Conservation (phyloP, 108 stramenopile genomes). For the Cylindrotheca closterium region DNA sequence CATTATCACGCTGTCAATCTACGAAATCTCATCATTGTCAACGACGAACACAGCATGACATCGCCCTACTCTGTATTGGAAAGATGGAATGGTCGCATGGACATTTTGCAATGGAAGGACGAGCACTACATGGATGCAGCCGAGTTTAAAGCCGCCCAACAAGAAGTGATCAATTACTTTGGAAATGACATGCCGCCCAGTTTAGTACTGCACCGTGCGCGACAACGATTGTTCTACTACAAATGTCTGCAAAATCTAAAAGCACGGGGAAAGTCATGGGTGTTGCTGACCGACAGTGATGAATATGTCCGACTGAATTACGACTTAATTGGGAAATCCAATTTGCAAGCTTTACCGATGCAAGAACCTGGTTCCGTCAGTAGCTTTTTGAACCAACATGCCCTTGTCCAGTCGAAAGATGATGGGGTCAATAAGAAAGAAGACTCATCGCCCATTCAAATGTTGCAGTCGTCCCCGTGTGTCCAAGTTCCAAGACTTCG, state of each 20-base stretch:
- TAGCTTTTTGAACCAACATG: conserved; percentile 15
- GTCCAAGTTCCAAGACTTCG: conserved; percentile 45
- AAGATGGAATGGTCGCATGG: conserved; percentile 29
- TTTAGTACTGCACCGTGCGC: conserved; percentile 35
- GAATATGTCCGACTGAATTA: conserved; percentile 57
- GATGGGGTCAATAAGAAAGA: background rate
- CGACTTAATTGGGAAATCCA: background rate
- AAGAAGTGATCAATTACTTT: conserved; percentile 19
- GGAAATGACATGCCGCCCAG: conserved; percentile 6
- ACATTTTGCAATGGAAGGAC: conserved; percentile 42
- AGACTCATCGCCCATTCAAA: conserved; percentile 10
- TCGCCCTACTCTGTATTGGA: conserved; percentile 36
- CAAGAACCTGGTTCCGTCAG: conserved; percentile 30
- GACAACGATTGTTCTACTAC: conserved; percentile 52
- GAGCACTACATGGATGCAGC: conserved; percentile 12
- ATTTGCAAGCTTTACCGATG: conserved; percentile 5
- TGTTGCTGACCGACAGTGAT: conserved; percentile 55
- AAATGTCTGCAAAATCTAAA: conserved; percentile 43
- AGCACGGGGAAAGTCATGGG: conserved; percentile 35
- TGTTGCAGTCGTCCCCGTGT: conserved; percentile 36
- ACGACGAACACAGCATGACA: conserved; percentile 40
- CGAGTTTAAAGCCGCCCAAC: conserved; percentile 27
- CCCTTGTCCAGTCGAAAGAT: background rate
- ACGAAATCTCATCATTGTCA: conserved; percentile 34
- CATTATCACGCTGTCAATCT: conserved; percentile 53